phyloP scores from a whole-genome alignment of 176 grass and related monocot genomes.

The Triticum turgidum region DNA sequence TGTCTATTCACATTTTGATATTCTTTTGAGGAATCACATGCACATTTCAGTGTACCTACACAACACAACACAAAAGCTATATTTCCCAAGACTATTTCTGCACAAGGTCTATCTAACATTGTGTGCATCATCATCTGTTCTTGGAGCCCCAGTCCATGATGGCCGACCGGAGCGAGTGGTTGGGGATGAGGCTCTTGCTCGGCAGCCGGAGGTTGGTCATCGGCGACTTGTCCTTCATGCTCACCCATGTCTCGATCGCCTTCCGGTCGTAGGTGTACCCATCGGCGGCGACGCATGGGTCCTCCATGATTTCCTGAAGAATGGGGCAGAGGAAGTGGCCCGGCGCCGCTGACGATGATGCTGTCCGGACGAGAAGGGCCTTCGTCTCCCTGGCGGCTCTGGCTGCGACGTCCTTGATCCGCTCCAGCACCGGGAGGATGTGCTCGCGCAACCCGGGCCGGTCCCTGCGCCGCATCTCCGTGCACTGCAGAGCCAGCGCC shows the following conservation, averaged over 20 bases:
- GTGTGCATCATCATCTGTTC: constrained; percentile 1
- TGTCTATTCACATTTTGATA: background rate
- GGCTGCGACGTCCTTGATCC: constrained; percentile 48
- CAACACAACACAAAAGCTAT: background rate
- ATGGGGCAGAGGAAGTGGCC: constrained; percentile 85
- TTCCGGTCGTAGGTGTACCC: constrained; percentile 83
- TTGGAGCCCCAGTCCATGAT: constrained; percentile 73
- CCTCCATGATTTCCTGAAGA: constrained; percentile 76
- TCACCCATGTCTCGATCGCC: constrained; percentile 77
- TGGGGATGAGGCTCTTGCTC: constrained; percentile 63
- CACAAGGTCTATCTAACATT: background rate
- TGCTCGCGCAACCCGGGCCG: constrained; percentile 49
- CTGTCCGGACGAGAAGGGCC: background rate
- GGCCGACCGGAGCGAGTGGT: constrained; percentile 78
- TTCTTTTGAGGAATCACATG: background rate
- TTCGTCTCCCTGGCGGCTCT: constrained; percentile 6
- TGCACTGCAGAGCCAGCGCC: constrained; percentile 54
- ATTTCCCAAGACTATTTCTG: background rate
- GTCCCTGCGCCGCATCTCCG: constrained; percentile 70
- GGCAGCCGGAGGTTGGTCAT: constrained; percentile 76
- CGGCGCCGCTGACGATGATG: constrained; percentile 26
- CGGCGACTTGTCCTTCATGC: constrained; percentile 65
- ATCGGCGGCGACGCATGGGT: constrained; percentile 72
- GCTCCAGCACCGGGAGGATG: constrained; percentile 54
- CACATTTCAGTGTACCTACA: background rate